Evolutionary conservation across 2,329 filamentous ascomycete genomes (phyloP), one percentile per base, ranked within the genome.

Genomic region (Pseudocercospora crystallina): DNA sequence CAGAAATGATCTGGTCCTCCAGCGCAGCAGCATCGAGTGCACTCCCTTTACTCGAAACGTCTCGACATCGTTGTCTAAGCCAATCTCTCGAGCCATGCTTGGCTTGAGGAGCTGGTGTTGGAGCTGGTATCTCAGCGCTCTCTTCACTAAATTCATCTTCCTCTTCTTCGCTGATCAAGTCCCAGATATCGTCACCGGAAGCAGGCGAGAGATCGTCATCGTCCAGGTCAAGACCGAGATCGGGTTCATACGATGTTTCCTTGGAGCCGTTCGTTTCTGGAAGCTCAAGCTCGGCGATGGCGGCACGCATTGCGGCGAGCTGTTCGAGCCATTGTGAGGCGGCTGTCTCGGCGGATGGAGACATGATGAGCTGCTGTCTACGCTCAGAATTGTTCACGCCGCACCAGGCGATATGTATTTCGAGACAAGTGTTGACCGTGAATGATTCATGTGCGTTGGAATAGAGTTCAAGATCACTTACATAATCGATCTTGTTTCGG

Each of bases 111-210:
- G 14, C 26, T 44, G 81, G 80, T 2, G 63, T 65, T 4, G 62
- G 58, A 14, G 60, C 60, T 12, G 58, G 44, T 5, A 55, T 33
- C 41, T 85, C 80, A 29, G 82, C 73, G 55, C 88, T 74, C 49
- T 80, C 87, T 61, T 83, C 86, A 63, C 81, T 86, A 66, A 80
- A 77, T 7, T 80, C 76, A 49, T 85, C 85, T 14, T 83, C 82
- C 17, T 87, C 85, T 42, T 80, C 80, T 43, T 91, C 86, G 52
- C 85, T 90, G 64, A 95, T 89, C 51, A 95, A 84, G 67, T 96
- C 91, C 92, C 92, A 96, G 8, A 96, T 85, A 71, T 96, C 90
- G 51, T 92, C 87, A 5, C 80, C 83, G 37, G 80, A 82, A 5
- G 81, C 81, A 3, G 76, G 80, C 2, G 79, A 80, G 15, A 80